Base-by-base conservation (phyloP, 768 basidiomycete genomes). In the Amylocystis lapponica region DNA sequence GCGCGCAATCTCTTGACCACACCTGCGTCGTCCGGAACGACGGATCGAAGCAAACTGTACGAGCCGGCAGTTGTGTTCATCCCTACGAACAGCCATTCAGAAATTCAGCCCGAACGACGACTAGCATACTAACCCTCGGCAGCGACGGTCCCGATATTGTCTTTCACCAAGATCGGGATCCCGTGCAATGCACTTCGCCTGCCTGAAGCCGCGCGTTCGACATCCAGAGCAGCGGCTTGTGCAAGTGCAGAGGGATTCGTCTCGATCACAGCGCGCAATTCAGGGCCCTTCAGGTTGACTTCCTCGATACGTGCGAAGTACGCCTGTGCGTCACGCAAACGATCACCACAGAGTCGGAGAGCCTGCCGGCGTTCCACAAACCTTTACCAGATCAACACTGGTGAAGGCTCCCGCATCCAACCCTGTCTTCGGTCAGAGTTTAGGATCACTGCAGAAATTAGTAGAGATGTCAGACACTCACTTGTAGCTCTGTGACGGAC, bases 251-350 rank as follows among this genome's bases (percentile, higher is more conserved):
- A 69, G 0, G 74, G 68, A 33, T 77, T 85, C 1, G 63, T 62
- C 45, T 84, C 83, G 10, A 81, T 63, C 7, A 84, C 69, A 1
- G 81, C 80, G 14, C 69, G 75, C 9, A 84, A 58, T 30, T 59
- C 60, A 12, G 79, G 72, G 2, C 80, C 79, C 42, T 75, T 64
- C 12, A 71, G 53, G 51, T 84, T 83, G 8, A 84, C 82, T 52
- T 84, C 76, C 4, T 81, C 76, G 25, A 83, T 82, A 3, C 82
- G 68, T 12, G 74, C 72, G 48, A 83, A 66, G 54, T 83, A 83
- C 3, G 79, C 78, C 81, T 83, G 40, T 9, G 33, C 11, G n/a
- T n/a, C n/a, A n/a, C n/a, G n/a, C n/a, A n/a, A n/a, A n/a, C n/a
- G n/a, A n/a, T n/a, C n/a, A n/a, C n/a, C n/a, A n/a, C n/a, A n/a